Conservation (phyloP, 345 rosid genomes). For the Brassica juncea region DNA sequence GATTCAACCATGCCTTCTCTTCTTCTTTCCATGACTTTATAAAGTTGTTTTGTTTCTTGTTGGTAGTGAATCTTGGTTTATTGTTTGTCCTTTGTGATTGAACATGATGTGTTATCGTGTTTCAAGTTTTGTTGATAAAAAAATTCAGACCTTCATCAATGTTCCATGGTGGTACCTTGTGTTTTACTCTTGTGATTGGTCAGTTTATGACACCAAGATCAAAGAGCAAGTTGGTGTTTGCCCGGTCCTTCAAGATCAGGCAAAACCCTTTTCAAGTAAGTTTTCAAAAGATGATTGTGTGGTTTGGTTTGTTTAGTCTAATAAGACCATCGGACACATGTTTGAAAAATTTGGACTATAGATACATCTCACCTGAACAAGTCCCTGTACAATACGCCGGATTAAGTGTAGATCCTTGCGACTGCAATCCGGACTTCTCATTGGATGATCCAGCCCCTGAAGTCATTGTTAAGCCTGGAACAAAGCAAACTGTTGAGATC, state of each 20-base stretch:
- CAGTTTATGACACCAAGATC: conserved; percentile 72
- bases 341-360: conserved; percentile 32
- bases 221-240: conserved; percentile 73
- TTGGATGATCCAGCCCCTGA: conserved; percentile 73
- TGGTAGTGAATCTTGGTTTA: too few relatives aligned
- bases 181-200: conserved; percentile 57
- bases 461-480: conserved; percentile 68
- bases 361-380: conserved; percentile 75
- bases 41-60: too few relatives aligned
- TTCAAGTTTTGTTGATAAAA: too few relatives aligned
- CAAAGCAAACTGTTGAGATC: conserved; percentile 88
- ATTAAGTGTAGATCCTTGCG: conserved; percentile 75
- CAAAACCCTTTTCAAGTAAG: conserved; percentile 80
- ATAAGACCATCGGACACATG: not conserved
- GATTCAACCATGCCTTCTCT: too few relatives aligned
- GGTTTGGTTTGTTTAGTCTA: not conserved
- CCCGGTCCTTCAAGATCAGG: conserved; percentile 59
- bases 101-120: too few relatives aligned
- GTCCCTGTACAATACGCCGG: conserved; percentile 80
- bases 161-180: conserved; percentile 33
- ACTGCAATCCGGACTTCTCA: conserved; percentile 76
- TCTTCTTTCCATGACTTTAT: too few relatives aligned
- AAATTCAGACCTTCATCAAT: too few relatives aligned
- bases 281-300: not conserved
- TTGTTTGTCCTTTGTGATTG: too few relatives aligned